Evolutionary conservation across 805 yeast species (phyloP), one percentile per base, ranked within the genome.

Genomic region (Metschnikowia henanensis): DNA sequence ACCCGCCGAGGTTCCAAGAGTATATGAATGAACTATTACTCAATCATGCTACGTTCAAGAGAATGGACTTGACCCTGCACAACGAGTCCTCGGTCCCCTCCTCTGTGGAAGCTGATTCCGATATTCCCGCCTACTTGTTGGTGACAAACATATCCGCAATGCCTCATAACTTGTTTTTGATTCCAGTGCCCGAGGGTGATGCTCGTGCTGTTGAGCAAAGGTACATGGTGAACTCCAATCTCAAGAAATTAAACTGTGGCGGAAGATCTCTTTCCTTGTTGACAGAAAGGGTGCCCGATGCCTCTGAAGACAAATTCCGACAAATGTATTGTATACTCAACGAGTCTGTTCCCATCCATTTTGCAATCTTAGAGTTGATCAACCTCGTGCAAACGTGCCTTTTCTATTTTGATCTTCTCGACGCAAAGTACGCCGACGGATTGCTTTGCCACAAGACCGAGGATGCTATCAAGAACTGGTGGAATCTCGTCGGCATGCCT

Each of bases 111-210:
- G 40, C 38, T 10, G 30, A 36, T 17, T 35, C 57, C 19, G 66
- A 66, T 37, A 57, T 62, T 12, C 70, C 46, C n/a, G 48, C 47
- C 22, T 50, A 39, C n/a, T 23, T 92, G 25, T 88, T 84, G 57
- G 87, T 94, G 10, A 86, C 97, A 0, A 88, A 88, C 56, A 62
- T 92, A n/a, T 77, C 95, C 0, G 79, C 85, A 12, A 74, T 92
- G 47, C 94, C 95, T 1, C 83, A 92, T 5, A 75, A 81, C 43
- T 64, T 88, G 37, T 83, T 84, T 47, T 65, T 92, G 39, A 75
- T 92, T 21, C 84, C 87, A 2, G 76, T 91, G 2, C 81, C 83
- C 1, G 68, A 70, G 26, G 91, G 91, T 1, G 79, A 79, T 47
- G 56, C 67, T 6, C 64, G 76, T 22, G 64, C 69, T 0, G 70